Percentiles rank a stretch among this genome's conserved stretches.
Conservation (phyloP, 176 grass and related monocot species). For the Metroxylon sagu region DNA sequence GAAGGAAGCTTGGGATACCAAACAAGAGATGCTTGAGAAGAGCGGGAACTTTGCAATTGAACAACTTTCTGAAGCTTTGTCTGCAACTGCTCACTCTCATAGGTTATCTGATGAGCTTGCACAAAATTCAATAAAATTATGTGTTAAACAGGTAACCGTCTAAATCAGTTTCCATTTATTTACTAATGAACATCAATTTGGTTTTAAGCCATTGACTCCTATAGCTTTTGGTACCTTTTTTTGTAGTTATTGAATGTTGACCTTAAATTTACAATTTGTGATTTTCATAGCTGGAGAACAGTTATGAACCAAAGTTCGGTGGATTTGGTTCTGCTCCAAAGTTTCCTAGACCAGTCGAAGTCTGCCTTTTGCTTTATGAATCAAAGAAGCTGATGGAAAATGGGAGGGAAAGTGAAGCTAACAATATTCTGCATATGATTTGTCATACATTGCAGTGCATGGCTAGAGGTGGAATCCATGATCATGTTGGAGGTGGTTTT, state of each 20-base stretch:
- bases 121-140: constrained; percentile 44
- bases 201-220: too few species aligned
- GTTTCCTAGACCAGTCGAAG: constrained; percentile 87
- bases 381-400: constrained; percentile 45
- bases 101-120: constrained; percentile 57
- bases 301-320: constrained; percentile 78
- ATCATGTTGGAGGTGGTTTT: constrained; percentile 90
- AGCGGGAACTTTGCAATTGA: constrained; percentile 51
- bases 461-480: constrained; percentile 92
- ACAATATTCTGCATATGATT: constrained; percentile 62
- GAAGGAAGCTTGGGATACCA: constrained; percentile 86
- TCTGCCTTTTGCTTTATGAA: constrained; percentile 72
- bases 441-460: constrained; percentile 74
- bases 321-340: constrained; percentile 90
- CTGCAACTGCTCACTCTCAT: constrained; percentile 48
- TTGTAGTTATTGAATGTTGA: too few species aligned
- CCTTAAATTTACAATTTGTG: too few species aligned
- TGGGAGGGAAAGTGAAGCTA: constrained; percentile 43
- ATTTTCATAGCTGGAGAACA: constrained; percentile 37
- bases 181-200: too few species aligned
- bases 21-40: constrained; percentile 64
- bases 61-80: constrained; percentile 73
- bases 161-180: too few species aligned
- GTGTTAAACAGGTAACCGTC: constrained; percentile 44
- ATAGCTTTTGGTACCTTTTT: too few species aligned